Percentiles rank a stretch among this genome's conserved stretches.
phyloP scores from a whole-genome alignment of 2,329 filamentous ascomycete genomes.

The Pestalotiopsis sp. region DNA sequence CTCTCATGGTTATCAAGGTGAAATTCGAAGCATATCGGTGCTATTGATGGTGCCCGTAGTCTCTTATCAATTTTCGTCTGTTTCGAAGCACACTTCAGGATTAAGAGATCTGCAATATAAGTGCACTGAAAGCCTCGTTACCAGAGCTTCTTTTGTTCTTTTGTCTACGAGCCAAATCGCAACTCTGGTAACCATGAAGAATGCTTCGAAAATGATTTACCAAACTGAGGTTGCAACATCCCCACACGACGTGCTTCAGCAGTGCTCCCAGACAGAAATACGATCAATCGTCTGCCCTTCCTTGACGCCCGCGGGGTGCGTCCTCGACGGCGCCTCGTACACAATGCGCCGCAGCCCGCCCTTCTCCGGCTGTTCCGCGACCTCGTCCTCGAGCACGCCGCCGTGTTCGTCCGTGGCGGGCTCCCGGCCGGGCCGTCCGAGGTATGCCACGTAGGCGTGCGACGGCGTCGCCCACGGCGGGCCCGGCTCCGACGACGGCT shows the following conservation, averaged over 20 bases:
- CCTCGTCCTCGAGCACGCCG: slow-evolving; percentile 37
- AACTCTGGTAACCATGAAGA: not conserved
- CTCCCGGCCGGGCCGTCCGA: slow-evolving; percentile 70
- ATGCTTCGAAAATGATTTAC: not conserved
- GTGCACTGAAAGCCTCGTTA: no score
- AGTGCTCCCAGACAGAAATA: slow-evolving; percentile 55
- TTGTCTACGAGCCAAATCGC: no score
- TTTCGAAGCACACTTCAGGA: no score
- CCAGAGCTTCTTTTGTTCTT: no score
- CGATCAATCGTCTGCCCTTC: slow-evolving; percentile 44
- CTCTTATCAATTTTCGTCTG: no score
- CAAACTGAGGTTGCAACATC: not conserved
- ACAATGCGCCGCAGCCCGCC: slow-evolving; percentile 46
- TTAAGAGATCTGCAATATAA: no score
- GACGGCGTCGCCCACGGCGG: slow-evolving; percentile 75
- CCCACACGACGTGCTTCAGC: not conserved
- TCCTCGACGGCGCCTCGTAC: slow-evolving; percentile 53
- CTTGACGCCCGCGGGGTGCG: slow-evolving; percentile 46
- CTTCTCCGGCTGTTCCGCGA: slow-evolving; percentile 33
- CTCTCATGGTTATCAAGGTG: no score
- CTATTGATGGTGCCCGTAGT: no score
- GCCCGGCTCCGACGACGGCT: slow-evolving; percentile 65
- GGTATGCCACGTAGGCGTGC: slow-evolving; percentile 71
- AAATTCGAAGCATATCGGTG: no score
- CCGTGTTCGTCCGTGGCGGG: slow-evolving; percentile 59